Base-by-base conservation (phyloP, 2,329 filamentous ascomycete genomes). In the Didymella pomorum region DNA sequence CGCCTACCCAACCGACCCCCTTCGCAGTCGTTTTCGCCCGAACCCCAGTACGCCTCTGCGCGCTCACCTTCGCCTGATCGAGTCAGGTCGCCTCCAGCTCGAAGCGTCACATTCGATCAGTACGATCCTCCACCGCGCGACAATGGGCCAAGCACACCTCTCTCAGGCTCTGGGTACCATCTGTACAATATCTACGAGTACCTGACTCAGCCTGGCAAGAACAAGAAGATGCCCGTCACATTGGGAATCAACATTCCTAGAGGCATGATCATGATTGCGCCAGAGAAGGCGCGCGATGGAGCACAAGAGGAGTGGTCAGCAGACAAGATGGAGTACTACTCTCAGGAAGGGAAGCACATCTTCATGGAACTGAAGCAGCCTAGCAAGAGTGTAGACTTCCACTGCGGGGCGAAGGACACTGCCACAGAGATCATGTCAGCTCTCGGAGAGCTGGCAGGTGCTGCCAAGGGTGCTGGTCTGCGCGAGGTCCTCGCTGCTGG, bases 111-210 rank as follows among this genome's bases (percentile, higher is more conserved):
- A 7, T 76, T 79, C 55, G 77, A 80, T 52, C 76, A 77, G 16
- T 79, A 83, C 56, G 79, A 82, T 48, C 63, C 69, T 28, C 61
- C 58, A 12, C 60, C 56, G 21, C 52, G 60, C n/a, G 79, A 84
- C 2, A 80, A 82, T 23, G 62, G 58, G 20, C 76, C 73, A 2
- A 56, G 57, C 16, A 72, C 73, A 1, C 69, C 76, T 14, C 67
- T 69, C 28, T 88, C 89, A 2, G 91, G 91, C 5, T 91, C 91
- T 18, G 92, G 91, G 2, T 98, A 93, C 73, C 93, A 96, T 72
- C 83, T 98, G 76, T 98, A 97, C 79, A 97, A 97, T 70, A 93
- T 98, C 70, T 96, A 93, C 74, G 94, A 98, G 79, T 97, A 97
- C 90, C 87, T 97, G 4, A 94, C 93, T n/a, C 87, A 95, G 43